Conservation (phyloP, 495 filamentous ascomycete species). For the Lasiosphaeria ovina region DNA sequence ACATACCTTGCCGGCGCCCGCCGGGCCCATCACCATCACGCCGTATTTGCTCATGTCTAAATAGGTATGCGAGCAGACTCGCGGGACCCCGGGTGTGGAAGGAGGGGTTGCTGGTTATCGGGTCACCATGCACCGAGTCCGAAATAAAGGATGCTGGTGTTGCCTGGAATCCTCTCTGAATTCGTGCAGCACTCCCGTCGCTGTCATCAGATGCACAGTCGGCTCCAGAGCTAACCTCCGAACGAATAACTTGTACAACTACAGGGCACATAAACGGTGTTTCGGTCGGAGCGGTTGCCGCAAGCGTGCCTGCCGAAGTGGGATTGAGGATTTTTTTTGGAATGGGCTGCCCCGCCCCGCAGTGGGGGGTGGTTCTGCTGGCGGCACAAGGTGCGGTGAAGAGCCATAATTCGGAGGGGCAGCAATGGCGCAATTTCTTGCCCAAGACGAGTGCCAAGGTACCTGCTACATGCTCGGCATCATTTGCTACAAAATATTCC, state of each 20-base stretch:
- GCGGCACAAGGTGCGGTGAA: conserved; percentile 24
- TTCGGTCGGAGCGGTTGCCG: too few species aligned
- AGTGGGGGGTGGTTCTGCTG: conserved; percentile 1
- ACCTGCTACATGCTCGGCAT: conserved; percentile 21
- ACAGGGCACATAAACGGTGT: too few species aligned
- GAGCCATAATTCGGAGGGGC: conserved; percentile 19
- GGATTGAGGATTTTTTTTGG: background rate
- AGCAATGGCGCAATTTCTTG: conserved; percentile 35
- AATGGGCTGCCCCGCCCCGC: conserved; percentile 18
- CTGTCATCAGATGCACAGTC: too few species aligned
- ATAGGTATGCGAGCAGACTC: background rate
- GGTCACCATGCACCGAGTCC: background rate
- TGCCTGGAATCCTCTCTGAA: too few species aligned
- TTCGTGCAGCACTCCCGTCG: too few species aligned
- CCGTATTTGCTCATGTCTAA: conserved; percentile 85
- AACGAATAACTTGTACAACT: too few species aligned
- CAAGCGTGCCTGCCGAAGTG: background rate
- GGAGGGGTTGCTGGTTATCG: background rate
- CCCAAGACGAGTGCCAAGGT: conserved; percentile 21
- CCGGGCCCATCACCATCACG: conserved; percentile 90
- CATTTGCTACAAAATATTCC: conserved; percentile 25
- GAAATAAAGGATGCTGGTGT: too few species aligned
- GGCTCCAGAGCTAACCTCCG: too few species aligned
- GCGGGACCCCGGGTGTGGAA: background rate
- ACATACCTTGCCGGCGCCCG: conserved; percentile 78